A percentile compares a stretch with the other conserved stretches of the same genome.
These are phyloP conservation scores for Rauvolfia tetraphylla DNA, from an alignment of 257 asterid genomes.

Conservation along the genomic window DNA sequence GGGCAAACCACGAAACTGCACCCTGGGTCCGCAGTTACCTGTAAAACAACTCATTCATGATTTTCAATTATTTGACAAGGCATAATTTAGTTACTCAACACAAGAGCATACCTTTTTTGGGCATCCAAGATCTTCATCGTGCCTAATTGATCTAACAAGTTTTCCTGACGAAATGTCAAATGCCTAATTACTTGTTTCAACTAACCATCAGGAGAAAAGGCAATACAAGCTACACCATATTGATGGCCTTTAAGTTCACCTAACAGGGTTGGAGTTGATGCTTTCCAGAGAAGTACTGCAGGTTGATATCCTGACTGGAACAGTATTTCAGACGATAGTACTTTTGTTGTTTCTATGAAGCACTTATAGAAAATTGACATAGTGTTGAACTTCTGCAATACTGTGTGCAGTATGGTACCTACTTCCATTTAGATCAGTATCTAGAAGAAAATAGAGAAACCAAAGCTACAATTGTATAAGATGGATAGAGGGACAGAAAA, in stretches of 20 bases:
- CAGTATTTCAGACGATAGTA: slow-evolving; percentile 10
- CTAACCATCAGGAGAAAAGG: slow-evolving; percentile 71
- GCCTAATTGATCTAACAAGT: slow-evolving; percentile 50
- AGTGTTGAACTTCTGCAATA: neutral
- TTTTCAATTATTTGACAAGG: slow-evolving; percentile 22
- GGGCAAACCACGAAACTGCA: slow-evolving; percentile 59
- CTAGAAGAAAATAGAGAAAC: neutral
- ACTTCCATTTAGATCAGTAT: neutral
- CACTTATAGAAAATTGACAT: neutral
- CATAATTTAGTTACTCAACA: slow-evolving; percentile 8
- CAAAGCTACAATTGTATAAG: neutral
- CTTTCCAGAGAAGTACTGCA: slow-evolving; percentile 56
- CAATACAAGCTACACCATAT: slow-evolving; percentile 60
- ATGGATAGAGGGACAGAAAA: neutral
- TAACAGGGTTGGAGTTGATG: slow-evolving; percentile 30
- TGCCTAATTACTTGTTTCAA: slow-evolving; percentile 23
- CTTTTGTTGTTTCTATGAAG: neutral
- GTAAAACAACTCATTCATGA: slow-evolving; percentile 23
- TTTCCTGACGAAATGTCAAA: slow-evolving; percentile 47
- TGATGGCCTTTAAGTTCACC: slow-evolving; percentile 60
- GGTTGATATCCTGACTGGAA: slow-evolving; percentile 63
- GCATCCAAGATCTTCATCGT: slow-evolving; percentile 39
- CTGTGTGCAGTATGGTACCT: neutral
- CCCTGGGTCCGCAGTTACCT: slow-evolving; percentile 60
- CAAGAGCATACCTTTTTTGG: slow-evolving; percentile 51